Evolutionary conservation across 371 early-diverging fungal species (phyloP), one percentile per base, ranked within the genome.

Genomic region (Rhizopus stolonifer): DNA sequence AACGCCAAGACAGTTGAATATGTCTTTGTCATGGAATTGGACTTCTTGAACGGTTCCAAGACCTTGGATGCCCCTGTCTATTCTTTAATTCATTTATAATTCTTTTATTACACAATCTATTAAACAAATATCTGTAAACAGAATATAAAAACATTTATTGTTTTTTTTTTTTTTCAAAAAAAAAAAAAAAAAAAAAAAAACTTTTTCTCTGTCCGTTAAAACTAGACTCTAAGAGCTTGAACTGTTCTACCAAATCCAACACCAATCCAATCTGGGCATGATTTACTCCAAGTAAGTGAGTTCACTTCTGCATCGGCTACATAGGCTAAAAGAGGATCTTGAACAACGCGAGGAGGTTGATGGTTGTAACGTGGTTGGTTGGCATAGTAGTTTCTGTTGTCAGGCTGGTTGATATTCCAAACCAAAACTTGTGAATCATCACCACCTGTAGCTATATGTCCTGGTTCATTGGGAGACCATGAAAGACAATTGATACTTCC

Each of bases 1-100:
- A 81, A 85, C n/a, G 99, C 89, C 42, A 83, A 66, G 26, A 83
- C 92, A 13, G 69, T 90, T 17, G 84, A 89, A 64, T 93, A 90
- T 65, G 77, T 94, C 50, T 98, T 98, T 69, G 79, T 96, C 29
- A 88, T 98, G 65, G 95, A 93, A 72, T 80, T 97, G 36, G 84
- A 74, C 42, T 90, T 84, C 38, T 82, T 98, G 64, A 82, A 91
- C 25, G 99, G 96, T 43, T 67, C 77, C 25, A 74, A 83, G 55
- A 70, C 67, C 45, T 81, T 98, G 59, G 80, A 84, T 53, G 94
- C 92, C 5, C 94, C 94, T 11, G 79, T 85, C 46, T 95, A 94
- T 71, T 88, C 95, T 25, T 72, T 96, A 49, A 80, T 98, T 62
- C 79, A 94, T 65, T 77, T 81, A 72, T 89, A 80, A 69, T n/a